Percentiles rank a stretch among this genome's conserved stretches.
These are phyloP conservation scores for Sclerotinia borealis DNA, from an alignment of 2,329 filamentous ascomycete genomes.

Conservation along the genomic window DNA sequence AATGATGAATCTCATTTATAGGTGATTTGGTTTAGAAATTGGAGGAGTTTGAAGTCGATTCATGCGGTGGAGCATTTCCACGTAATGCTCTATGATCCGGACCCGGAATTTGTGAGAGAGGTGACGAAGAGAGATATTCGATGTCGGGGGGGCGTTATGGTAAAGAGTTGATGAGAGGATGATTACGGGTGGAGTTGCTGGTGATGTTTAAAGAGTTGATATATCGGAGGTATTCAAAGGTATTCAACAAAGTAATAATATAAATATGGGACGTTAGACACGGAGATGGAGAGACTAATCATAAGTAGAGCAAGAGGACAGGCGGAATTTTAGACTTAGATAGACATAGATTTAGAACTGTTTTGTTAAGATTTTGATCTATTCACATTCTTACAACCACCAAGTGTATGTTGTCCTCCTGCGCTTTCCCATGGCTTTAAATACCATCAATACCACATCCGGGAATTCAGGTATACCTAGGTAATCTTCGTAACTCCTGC, in stretches of 20 bases:
- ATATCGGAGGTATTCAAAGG: not conserved
- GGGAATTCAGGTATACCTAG: not conserved
- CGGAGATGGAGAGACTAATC: not conserved
- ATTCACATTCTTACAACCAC: not conserved
- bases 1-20: slow-evolving; percentile 19
- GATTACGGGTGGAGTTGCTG: not conserved
- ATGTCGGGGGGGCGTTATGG: slow-evolving; percentile 38
- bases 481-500: not conserved
- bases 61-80: slow-evolving; percentile 90
- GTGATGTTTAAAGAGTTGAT: not conserved
- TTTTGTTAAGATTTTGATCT: not conserved
- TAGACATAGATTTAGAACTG: not conserved
- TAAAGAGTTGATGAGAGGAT: not conserved
- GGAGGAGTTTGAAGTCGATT: slow-evolving; percentile 77
- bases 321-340: not conserved
- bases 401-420: not conserved
- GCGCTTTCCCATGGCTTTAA: not conserved
- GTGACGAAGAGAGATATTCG: slow-evolving; percentile 72
- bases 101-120: slow-evolving; percentile 59
- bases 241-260: not conserved
- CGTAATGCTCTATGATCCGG: slow-evolving; percentile 78
- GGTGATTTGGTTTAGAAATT: slow-evolving; percentile 86
- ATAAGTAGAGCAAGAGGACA: not conserved
- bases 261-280: not conserved
- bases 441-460: not conserved